Base-by-base conservation (phyloP, 2,329 filamentous ascomycete genomes). In the Ascochyta pisi region DNA sequence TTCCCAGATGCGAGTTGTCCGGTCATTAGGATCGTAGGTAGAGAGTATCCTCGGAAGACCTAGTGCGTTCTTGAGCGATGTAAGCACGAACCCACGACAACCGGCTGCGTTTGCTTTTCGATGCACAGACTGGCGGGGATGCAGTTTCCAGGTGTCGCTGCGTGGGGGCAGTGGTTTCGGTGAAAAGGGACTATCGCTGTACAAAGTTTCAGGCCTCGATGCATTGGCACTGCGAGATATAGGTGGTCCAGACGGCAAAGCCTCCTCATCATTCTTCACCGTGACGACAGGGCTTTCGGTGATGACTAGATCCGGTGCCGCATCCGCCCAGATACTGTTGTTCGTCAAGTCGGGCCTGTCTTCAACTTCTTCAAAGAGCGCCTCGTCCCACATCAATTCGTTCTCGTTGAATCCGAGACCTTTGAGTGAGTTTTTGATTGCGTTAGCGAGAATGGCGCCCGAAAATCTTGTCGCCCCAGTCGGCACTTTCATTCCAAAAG, bases 1-100 rank as follows among this genome's bases (percentile, higher is more conserved):
- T 73, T 85, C 78, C 80, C 82, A 84, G 4, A 80, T 76, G 26
- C 63, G 44, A 3, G 73, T 76, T 8, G 68, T 70, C 1, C 71
- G 69, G 56, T 77, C 74, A 35, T 76, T 76, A 16, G 75, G 72
- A 44, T 77, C 74, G 47, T 76, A 77, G 0, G 75, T 76, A 0
- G 70, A 71, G 6, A 77, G 58, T 3, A 76, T 70, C 22, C 73
- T 60, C 1, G 75, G 74, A 0, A 76, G 60, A 4, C 74, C 75
- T 0, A 77, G 58, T 0, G 74, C 73, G 24, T 76, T 76, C 55
- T 77, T 77, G 33, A 76, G 64, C 2, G 72, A 69, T 1, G 71
- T 74, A n/a, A 76, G 65, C 3, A 77, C 74, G 27, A 77, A 75
- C 3, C 74, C 71, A 15, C 75, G 69, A 38, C 75, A 76, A 7